Percentiles rank a stretch among this genome's conserved stretches.
Conservation (phyloP, 495 filamentous ascomycete genomes). For the Friedmanniomyces simplex region DNA sequence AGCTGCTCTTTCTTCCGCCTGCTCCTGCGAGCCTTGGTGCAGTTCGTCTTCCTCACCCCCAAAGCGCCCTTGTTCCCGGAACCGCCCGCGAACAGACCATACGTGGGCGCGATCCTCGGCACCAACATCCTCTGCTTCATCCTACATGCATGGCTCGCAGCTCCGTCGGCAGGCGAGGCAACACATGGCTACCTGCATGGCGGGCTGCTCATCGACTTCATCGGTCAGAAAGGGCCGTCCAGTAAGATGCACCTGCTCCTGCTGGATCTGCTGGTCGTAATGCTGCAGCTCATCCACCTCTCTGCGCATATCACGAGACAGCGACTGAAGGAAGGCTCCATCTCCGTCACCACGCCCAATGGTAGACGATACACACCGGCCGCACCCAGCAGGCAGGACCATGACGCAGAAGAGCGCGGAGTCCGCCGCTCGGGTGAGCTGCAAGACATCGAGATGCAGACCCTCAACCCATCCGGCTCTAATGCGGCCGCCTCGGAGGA, state of each 20-base stretch:
- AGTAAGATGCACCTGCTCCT: conserved; percentile 51
- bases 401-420: conserved; percentile 76
- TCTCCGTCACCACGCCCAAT: conserved; percentile 18
- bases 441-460: conserved; percentile 43
- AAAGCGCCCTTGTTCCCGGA: conserved; percentile 61
- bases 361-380: not conserved
- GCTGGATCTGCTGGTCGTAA: conserved; percentile 55
- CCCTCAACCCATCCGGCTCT: conserved; percentile 10
- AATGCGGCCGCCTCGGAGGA: conserved; percentile 30
- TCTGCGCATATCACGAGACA: conserved; percentile 61
- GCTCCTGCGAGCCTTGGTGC: conserved; percentile 55
- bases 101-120: conserved; percentile 57
- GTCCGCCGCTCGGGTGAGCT: conserved; percentile 41
- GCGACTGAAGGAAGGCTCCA: conserved; percentile 34
- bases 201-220: conserved; percentile 75
- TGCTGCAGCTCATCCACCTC: conserved; percentile 64
- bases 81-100: conserved; percentile 43
- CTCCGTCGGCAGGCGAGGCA: conserved; percentile 60
- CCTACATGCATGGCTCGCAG: conserved; percentile 51
- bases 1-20: conserved; percentile 74
- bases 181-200: conserved; percentile 76
- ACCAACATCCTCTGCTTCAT: conserved; percentile 65
- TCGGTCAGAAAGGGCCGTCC: conserved; percentile 69
- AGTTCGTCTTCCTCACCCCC: conserved; percentile 69
- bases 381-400: conserved; percentile 44